Evolutionary conservation across 164 flowering plant genomes (phyloP), one percentile per base, ranked within the genome.

Genomic region (Warburgia ugandensis): DNA sequence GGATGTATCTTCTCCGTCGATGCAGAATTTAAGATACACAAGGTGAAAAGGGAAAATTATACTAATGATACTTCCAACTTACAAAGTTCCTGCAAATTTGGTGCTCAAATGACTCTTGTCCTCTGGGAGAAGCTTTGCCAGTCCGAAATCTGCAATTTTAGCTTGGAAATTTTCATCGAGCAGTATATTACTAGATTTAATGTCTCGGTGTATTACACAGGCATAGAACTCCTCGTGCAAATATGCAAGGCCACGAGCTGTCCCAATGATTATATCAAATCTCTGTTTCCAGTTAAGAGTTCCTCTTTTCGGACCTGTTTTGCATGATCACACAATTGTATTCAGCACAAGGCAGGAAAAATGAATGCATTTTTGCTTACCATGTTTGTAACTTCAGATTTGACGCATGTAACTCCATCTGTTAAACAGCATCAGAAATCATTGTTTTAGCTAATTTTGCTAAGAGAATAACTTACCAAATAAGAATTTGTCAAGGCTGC

Each of bases 231-330:
- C 75, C n/a, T 78, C 80, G 21, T 74, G 84, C 21, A 81, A 58
- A 62, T 78, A 76, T 8, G 84, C 74, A 11, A 78, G 74, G 0
- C 84, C 88, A 23, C 74, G 62, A 6, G 88, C 84, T 36, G 59
- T 68, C 23, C 38, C 36, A 19, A 31, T 30, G 6, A 81, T 73
- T 46, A 81, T 74, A 37, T 74, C 70, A 58, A 56, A 63, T 36
- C 83, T 53, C 48, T 72, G 74, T 54, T 65, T 74, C 86, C 86
- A 80, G 52, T 58, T 72, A 4, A 80, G 71, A 19, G 50, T 32
- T 21, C 83, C 78, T 39, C 52, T 46, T 17, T 12, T 59, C 16
- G 68, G 70, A 47, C 86, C 86, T 80, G 53, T 58, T 19, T 16
- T 6, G n/a, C 16, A 16, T 9, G 22, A 17, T 39, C 23, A 19